Conservation (phyloP, 225 moss, liverwort and hornwort genomes). For the Asterella californica region DNA sequence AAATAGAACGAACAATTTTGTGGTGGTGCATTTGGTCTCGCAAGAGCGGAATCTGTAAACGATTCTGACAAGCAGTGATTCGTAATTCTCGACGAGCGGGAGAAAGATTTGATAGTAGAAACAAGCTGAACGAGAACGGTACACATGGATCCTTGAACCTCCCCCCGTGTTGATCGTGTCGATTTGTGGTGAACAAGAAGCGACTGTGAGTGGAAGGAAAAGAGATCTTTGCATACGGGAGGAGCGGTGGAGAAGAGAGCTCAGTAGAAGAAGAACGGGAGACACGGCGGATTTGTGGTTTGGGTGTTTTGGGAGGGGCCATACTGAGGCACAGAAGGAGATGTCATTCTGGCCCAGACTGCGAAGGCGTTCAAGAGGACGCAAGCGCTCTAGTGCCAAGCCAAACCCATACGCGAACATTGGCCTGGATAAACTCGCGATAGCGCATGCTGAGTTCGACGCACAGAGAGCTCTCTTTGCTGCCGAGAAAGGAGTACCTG, state of each 20-base stretch:
- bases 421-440: slow-evolving; percentile 37
- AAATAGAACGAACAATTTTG: not conserved
- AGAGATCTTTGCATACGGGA: not conserved
- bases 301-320: not conserved
- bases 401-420: slow-evolving; percentile 35
- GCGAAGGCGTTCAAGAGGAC: slow-evolving; percentile 39
- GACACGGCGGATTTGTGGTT: slow-evolving; percentile 8
- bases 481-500: slow-evolving; percentile 41
- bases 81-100: not conserved
- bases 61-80: not conserved
- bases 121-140: not conserved
- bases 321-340: slow-evolving; percentile 6
- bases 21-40: not conserved
- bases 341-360: slow-evolving; percentile 52
- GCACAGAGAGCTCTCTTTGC: slow-evolving; percentile 38
- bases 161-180: not conserved
- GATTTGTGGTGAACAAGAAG: not conserved
- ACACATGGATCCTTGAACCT: not conserved
- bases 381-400: slow-evolving; percentile 31
- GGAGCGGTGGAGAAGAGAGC: not conserved
- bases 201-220: not conserved
- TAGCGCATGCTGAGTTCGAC: slow-evolving; percentile 35
- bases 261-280: not conserved
- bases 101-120: not conserved
- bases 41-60: not conserved